Percentiles rank a stretch among this genome's conserved stretches.
These are phyloP conservation scores for Linnemannia hyalina DNA, from an alignment of 192 early-diverging fungal genomes.

Conservation along the genomic window DNA sequence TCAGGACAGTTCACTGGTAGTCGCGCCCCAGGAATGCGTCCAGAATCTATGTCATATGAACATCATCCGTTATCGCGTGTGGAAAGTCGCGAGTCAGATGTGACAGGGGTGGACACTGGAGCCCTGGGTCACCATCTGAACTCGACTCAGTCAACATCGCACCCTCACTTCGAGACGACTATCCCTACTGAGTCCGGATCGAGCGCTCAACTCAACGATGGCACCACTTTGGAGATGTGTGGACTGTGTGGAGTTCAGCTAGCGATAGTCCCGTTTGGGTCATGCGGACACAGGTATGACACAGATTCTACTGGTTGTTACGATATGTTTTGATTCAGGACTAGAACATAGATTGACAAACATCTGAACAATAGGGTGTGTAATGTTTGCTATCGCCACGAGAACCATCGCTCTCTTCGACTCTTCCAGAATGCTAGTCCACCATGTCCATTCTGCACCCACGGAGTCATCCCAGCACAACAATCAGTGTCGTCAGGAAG, in stretches of 20 bases:
- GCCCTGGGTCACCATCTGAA: neutral
- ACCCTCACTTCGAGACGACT: slow-evolving; percentile 10
- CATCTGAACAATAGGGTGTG: slow-evolving; percentile 22
- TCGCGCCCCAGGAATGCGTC: neutral
- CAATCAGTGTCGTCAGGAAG: neutral
- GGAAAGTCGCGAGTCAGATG: neutral
- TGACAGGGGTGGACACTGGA: neutral
- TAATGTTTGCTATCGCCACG: slow-evolving; percentile 39
- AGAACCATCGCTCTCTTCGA: slow-evolving; percentile 31
- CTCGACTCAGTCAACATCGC: slow-evolving; percentile 3
- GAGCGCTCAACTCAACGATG: neutral
- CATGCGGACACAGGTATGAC: slow-evolving; percentile 45
- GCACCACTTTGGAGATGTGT: slow-evolving; percentile 5
- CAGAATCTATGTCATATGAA: neutral
- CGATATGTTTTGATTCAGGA: no score
- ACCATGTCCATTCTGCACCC: slow-evolving; percentile 30
- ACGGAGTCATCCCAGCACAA: slow-evolving; percentile 8
- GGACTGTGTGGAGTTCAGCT: slow-evolving; percentile 35
- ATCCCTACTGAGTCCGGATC: no score
- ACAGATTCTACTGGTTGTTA: neutral
- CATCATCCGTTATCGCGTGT: neutral
- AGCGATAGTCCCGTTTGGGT: slow-evolving; percentile 14
- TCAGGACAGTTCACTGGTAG: neutral
- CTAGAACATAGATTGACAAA: neutral
- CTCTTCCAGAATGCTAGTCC: slow-evolving; percentile 29